A percentile compares a stretch with the other conserved stretches of the same genome.
Evolutionary conservation across 192 early-diverging fungal species (phyloP).

Genomic region (Funneliformis mosseae): DNA sequence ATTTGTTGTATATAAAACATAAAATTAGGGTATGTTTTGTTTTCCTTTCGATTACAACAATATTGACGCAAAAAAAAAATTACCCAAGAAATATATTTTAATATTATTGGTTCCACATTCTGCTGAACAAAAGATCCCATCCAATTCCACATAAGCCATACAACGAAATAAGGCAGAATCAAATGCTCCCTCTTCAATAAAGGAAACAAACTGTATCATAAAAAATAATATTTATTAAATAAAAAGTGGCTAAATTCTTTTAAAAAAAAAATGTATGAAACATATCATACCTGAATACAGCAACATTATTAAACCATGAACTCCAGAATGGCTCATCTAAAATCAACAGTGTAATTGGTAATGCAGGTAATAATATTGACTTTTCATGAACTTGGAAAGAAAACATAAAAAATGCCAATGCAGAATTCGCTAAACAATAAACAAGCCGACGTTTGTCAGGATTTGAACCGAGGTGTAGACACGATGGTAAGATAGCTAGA

Average conservation of each 20-base stretch:
- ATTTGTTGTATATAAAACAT: constrained; percentile 1
- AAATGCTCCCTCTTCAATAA: constrained; percentile 78
- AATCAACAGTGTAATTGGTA: constrained; percentile 77
- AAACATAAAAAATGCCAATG: constrained; percentile 92
- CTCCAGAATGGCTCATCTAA: constrained; percentile 65
- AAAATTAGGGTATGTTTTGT: constrained; percentile 12
- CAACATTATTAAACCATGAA: constrained; percentile 74
- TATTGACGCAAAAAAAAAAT: neutral
- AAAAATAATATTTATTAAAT: neutral
- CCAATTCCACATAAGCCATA: constrained; percentile 77
- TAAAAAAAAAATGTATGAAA: neutral
- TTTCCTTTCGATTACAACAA: neutral
- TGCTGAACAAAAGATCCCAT: constrained; percentile 41
- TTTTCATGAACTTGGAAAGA: constrained; percentile 99
- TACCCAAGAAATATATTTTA: constrained; percentile 40
- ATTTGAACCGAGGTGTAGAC: constrained; percentile 61
- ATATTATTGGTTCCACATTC: constrained; percentile 12
- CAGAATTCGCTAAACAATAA: constrained; percentile 72
- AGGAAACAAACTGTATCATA: constrained; percentile 75
- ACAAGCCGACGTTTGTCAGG: constrained; percentile 62
- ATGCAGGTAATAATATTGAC: constrained; percentile 83
- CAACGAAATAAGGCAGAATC: constrained; percentile 68
- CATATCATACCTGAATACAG: constrained; percentile 70
- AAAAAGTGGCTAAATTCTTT: neutral
- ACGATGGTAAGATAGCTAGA: constrained; percentile 68